Evolutionary conservation across 805 yeast genomes (phyloP).

Genomic region (Tetrapisispora iriomotensis): DNA sequence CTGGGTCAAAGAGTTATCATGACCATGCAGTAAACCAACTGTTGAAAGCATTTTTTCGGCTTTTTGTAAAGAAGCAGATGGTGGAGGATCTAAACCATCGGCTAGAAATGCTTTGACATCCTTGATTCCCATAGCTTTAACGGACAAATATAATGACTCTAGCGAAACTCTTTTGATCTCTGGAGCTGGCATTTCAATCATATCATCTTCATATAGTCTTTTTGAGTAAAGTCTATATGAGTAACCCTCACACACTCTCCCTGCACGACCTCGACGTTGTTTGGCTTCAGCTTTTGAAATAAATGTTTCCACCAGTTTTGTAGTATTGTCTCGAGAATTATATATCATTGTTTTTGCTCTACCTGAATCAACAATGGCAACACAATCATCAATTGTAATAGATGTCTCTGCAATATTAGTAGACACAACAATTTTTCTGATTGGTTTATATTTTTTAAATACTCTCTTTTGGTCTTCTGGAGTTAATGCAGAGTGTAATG

Average conservation of each 20-base stretch:
- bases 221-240: constrained; percentile 74
- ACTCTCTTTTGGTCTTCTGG: constrained; percentile 77
- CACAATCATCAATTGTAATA: constrained; percentile 91
- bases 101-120: constrained; percentile 61
- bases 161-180: constrained; percentile 79
- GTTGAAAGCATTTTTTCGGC: constrained; percentile 43
- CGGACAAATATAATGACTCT: constrained; percentile 73
- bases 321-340: constrained; percentile 56
- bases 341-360: constrained; percentile 69
- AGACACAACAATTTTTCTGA: constrained; percentile 75
- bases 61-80: constrained; percentile 29
- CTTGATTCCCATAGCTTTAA: constrained; percentile 78
- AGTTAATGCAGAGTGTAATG: constrained; percentile 80
- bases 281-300: constrained; percentile 81
- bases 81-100: constrained; percentile 78
- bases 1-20: constrained; percentile 46
- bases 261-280: constrained; percentile 97
- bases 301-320: constrained; percentile 70
- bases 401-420: constrained; percentile 97
- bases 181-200: constrained; percentile 73
- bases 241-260: constrained; percentile 76
- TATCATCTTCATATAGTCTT: constrained; percentile 42
- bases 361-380: constrained; percentile 83
- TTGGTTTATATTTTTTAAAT: constrained; percentile 45
- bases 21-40: constrained; percentile 58